phyloP scores from a whole-genome alignment of 352 stramenopile genomes.

The Phytopythium cucurbitacearum region DNA sequence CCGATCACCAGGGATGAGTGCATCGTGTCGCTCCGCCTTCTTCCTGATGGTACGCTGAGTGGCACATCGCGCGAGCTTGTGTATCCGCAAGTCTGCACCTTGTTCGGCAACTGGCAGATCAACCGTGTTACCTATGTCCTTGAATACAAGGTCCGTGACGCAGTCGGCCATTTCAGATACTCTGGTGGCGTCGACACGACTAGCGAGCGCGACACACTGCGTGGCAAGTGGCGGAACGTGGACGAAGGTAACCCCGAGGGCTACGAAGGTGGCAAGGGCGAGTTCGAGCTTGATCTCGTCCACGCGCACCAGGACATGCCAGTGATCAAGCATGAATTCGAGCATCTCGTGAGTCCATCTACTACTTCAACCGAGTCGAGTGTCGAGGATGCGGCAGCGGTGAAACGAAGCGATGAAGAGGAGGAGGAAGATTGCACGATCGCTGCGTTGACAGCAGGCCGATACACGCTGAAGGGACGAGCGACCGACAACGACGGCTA shows the following conservation, averaged over 20 bases:
- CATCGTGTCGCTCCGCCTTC: conserved; percentile 57
- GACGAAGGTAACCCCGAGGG: conserved; percentile 41
- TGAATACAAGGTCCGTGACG: conserved; percentile 63
- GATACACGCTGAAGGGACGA: conserved; percentile 51
- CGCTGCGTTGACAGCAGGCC: conserved; percentile 41
- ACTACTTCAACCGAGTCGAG: neutral
- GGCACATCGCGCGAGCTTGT: conserved; percentile 57
- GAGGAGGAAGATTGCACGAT: conserved; percentile 25
- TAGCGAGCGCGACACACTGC: conserved; percentile 19
- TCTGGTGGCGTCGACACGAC: conserved; percentile 37
- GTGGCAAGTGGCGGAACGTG: conserved; percentile 59
- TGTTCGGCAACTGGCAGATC: conserved; percentile 49
- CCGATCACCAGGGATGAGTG: conserved; percentile 45
- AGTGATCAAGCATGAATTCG: conserved; percentile 5
- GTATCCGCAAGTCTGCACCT: conserved; percentile 49
- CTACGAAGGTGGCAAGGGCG: conserved; percentile 48
- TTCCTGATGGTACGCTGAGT: conserved; percentile 39
- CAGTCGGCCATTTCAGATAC: conserved; percentile 57
- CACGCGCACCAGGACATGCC: conserved; percentile 25
- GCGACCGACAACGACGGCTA: conserved; percentile 66
- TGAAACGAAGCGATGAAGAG: conserved; percentile 6
- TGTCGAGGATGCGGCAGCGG: neutral
- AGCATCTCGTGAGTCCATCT: neutral
- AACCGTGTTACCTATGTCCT: conserved; percentile 54
- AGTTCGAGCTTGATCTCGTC: conserved; percentile 50